These are phyloP conservation scores for Dionaea muscipula DNA, from an alignment of 179 eudicot species.

Conservation along the genomic window DNA sequence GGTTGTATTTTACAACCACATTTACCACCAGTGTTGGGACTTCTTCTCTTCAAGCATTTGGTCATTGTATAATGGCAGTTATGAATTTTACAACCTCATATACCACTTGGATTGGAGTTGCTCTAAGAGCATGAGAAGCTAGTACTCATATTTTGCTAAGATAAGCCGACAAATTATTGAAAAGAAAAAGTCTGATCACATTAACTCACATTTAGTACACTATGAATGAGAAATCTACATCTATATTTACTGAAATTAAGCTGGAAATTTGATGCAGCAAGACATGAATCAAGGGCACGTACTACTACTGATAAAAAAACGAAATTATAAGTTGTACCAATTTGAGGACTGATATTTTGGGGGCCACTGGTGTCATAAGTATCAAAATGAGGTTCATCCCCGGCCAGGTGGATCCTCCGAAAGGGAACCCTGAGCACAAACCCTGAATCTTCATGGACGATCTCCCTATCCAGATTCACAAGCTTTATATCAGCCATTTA, in stretches of 20 bases:
- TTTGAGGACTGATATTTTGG: conserved; percentile 67
- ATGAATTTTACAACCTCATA: no score
- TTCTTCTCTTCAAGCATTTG: no score
- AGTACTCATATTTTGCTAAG: no score
- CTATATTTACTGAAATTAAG: no score
- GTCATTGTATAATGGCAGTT: no score
- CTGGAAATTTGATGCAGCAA: neutral
- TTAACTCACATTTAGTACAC: no score
- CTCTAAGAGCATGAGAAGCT: no score
- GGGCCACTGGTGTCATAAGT: conserved; percentile 97
- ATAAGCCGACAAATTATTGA: neutral
- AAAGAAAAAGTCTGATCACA: no score
- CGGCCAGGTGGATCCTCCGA: conserved; percentile 76
- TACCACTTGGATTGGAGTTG: no score
- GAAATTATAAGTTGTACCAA: conserved; percentile 29
- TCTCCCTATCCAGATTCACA: conserved; percentile 44
- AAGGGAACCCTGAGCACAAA: conserved; percentile 83
- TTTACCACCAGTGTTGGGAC: no score
- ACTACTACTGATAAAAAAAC: neutral
- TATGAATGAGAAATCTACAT: no score
- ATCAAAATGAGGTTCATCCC: conserved; percentile 87
- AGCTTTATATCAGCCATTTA: neutral
- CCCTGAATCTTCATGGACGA: conserved; percentile 65
- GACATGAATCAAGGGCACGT: neutral
- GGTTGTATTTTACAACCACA: no score